A percentile compares a stretch with the other conserved stretches of the same genome.
phyloP scores from a whole-genome alignment of 1,139 yeast species.

The Suhomyces bokatorum region DNA sequence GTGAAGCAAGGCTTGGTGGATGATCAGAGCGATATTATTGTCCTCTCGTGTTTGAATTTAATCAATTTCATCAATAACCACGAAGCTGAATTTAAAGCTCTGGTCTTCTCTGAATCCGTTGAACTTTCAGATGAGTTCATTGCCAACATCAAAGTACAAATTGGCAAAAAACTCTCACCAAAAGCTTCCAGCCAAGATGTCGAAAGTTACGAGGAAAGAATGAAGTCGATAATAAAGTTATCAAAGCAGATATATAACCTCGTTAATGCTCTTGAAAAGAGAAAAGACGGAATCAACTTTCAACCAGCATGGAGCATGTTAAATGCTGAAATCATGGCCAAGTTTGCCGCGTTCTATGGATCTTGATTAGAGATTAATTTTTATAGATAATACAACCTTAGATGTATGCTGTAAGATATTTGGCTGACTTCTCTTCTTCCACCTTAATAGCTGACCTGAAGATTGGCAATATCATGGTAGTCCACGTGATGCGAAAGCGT shows the following conservation, averaged over 20 bases:
- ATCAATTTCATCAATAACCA: conserved; percentile 27
- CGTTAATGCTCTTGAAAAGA: conserved; percentile 5
- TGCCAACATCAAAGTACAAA: conserved; percentile 27
- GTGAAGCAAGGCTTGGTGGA: conserved; percentile 38
- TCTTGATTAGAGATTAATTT: background rate
- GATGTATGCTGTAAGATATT: no score
- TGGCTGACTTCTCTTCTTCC: no score
- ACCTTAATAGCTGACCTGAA: no score
- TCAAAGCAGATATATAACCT: conserved; percentile 15
- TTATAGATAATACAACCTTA: background rate
- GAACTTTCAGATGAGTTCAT: conserved; percentile 25
- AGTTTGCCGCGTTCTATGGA: conserved; percentile 7
- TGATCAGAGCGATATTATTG: conserved; percentile 40
- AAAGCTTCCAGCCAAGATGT: conserved; percentile 48
- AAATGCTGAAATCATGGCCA: conserved; percentile 10
- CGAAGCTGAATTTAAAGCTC: conserved; percentile 18
- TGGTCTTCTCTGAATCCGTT: conserved; percentile 20
- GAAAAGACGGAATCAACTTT: no score
- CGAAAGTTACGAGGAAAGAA: conserved; percentile 36
- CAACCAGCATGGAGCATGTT: conserved; percentile 9
- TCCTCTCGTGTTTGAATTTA: conserved; percentile 38
- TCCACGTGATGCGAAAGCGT: no score
- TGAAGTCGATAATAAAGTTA: conserved; percentile 30
- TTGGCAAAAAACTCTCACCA: conserved; percentile 38
- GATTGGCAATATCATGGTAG: no score